Evolutionary conservation across 1,139 yeast species (phyloP).

Genomic region (Protomyces arabidopsidicola): DNA sequence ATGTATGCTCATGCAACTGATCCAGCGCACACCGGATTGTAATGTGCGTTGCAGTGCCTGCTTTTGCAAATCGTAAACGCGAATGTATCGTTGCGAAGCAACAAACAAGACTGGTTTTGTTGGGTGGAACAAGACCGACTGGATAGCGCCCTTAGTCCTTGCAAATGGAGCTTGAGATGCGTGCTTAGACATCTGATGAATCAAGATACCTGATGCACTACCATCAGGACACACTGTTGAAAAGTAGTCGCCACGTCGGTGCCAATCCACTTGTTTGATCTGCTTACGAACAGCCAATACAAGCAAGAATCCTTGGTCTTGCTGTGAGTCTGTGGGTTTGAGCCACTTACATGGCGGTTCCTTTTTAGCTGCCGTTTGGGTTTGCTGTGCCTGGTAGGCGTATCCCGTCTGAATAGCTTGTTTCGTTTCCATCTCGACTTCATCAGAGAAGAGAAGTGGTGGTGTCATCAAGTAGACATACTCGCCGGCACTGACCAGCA

Average conservation of each 20-base stretch:
- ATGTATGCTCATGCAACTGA: conserved; percentile 85
- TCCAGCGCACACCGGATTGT: conserved; percentile 94
- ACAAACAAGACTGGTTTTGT: conserved; percentile 90
- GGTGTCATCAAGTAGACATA: conserved; percentile 74
- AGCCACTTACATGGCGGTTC: conserved; percentile 76
- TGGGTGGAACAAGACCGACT: conserved; percentile 97
- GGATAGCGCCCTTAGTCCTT: conserved; percentile 86
- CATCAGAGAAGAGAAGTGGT: conserved; percentile 72
- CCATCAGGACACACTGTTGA: conserved; percentile 91
- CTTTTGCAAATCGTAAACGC: conserved; percentile 83
- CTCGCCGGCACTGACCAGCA: conserved; percentile 84
- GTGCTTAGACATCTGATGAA: conserved; percentile 92
- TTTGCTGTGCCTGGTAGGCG: conserved; percentile 70
- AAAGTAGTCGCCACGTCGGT: conserved; percentile 93
- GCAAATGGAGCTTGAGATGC: conserved; percentile 95
- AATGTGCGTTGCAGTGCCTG: conserved; percentile 78
- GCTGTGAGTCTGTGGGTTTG: conserved; percentile 65
- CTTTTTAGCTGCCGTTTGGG: conserved; percentile 46
- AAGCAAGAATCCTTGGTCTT: conserved; percentile 65
- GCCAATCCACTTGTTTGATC: conserved; percentile 87
- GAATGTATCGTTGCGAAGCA: conserved; percentile 85
- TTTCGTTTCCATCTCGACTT: conserved; percentile 73
- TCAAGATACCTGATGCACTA: conserved; percentile 79
- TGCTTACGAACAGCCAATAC: conserved; percentile 65
- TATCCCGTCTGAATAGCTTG: conserved; percentile 82